Percentiles rank a stretch among this genome's conserved stretches.
Conservation (phyloP, 345 rosid genomes). For the Eutrema heterophyllum region DNA sequence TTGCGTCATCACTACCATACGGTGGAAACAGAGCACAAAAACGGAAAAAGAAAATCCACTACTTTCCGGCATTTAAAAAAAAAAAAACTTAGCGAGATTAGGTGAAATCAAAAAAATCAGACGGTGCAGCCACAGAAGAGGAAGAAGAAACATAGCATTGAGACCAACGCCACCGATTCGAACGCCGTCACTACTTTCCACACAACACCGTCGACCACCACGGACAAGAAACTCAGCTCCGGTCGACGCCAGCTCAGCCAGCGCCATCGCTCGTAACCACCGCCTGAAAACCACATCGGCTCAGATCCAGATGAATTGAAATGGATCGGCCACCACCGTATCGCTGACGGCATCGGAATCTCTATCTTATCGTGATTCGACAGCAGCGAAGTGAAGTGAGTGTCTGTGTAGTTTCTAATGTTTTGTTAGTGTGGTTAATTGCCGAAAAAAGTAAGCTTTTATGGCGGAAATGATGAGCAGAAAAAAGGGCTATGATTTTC, state of each 20-base stretch:
- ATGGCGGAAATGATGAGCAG: conserved; percentile 13
- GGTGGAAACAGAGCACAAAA: neutral
- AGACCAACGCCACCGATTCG: conserved; percentile 84
- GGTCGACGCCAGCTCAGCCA: conserved; percentile 30
- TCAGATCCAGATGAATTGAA: conserved; percentile 11
- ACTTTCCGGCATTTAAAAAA: neutral
- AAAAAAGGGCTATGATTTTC: too few relatives aligned
- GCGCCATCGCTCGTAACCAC: neutral
- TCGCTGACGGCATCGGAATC: conserved; percentile 35
- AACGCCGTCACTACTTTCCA: conserved; percentile 72
- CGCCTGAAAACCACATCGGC: conserved; percentile 12
- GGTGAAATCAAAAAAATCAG: conserved; percentile 13
- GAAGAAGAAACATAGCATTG: conserved; percentile 85
- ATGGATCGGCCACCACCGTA: conserved; percentile 31
- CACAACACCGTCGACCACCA: conserved; percentile 55
- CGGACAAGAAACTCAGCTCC: conserved; percentile 40
- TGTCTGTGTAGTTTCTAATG: neutral
- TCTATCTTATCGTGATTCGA: neutral
- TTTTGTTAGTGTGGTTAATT: neutral
- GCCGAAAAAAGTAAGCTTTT: conserved; percentile 9
- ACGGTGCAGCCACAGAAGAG: conserved; percentile 86
- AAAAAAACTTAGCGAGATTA: neutral
- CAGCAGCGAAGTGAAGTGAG: neutral
- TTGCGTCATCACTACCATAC: neutral
- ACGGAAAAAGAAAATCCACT: neutral